phyloP scores from a whole-genome alignment of 192 early-diverging fungal genomes.

The Coemansia sp. region DNA sequence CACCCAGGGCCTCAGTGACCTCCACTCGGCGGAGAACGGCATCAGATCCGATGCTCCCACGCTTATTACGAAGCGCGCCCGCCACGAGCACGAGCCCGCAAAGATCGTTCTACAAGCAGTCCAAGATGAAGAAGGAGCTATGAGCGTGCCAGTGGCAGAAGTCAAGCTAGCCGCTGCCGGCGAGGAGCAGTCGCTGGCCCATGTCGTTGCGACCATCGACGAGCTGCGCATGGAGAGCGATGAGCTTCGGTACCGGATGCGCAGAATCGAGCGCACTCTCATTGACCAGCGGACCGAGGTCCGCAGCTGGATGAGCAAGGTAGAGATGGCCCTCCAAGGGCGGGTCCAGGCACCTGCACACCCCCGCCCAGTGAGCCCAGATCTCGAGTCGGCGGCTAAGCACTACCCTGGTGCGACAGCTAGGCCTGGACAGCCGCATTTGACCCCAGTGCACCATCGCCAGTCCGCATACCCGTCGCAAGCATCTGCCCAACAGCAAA shows the following conservation, averaged over 20 bases:
- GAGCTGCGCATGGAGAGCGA: constrained; percentile 46
- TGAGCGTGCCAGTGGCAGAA: background rate
- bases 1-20: background rate
- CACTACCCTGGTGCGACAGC: background rate
- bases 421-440: background rate
- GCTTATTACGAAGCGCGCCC: background rate
- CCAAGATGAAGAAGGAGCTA: background rate
- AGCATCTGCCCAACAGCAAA: background rate
- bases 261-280: constrained; percentile 34
- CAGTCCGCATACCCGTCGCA: background rate
- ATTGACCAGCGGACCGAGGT: constrained; percentile 42
- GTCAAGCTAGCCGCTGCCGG: background rate
- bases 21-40: background rate
- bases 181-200: background rate
- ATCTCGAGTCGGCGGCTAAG: background rate
- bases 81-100: background rate
- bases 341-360: background rate
- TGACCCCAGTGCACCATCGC: background rate
- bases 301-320: constrained; percentile 41
- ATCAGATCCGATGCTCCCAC: background rate
- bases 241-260: constrained; percentile 35
- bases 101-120: background rate
- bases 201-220: constrained; percentile 5
- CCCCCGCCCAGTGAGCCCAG: background rate
- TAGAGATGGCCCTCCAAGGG: constrained; percentile 29